Evolutionary conservation across 768 basidiomycete genomes (phyloP), one percentile per base, ranked within the genome.

Genomic region (Hericium erinaceus): DNA sequence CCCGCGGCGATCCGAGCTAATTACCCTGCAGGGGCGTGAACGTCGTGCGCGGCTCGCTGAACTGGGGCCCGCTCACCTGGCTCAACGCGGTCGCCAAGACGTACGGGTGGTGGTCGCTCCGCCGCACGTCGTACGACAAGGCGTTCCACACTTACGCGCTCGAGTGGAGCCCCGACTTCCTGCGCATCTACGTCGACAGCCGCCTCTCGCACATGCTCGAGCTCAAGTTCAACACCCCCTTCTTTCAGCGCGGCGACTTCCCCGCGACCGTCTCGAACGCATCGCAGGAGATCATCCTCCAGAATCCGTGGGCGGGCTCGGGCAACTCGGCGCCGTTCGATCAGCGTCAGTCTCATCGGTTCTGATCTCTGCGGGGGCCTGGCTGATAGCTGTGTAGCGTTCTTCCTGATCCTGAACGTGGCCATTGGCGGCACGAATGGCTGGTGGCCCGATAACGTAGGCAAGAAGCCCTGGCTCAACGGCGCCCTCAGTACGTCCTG

Each of bases 351-450:
- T 44, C 4, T 24, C 37, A 20, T 48, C 44, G 22, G 60, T 41
- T 55, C 8, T 33, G 28, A 33, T 33, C 7, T 33, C 28, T 33
- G 28, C 8, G 28, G 28, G 28, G 28, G 28, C 7, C 3, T 28
- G 10, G 9, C 39, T 11, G 10, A 18, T 13, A 6, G 16, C 18
- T 26, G 12, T 8, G 40, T 61, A 88, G 87, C 81, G 10, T 95
- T 97, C 75, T 95, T 92, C 72, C 77, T 97, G 39, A 87, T 91
- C 62, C 70, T 95, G 68, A 79, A 89, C 63, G 80, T 95, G 53
- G 90, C 84, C 8, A 85, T 92, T 38, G 93, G 93, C 9, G 89
- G 91, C 2, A 95, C 90, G 22, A 91, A 85, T 65, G 93, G 93
- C 4, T 95, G 90, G 90, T 95, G 95, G 81, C 89, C 89, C 5